A percentile compares a stretch with the other conserved stretches of the same genome.
These are phyloP conservation scores for Parathielavia hyrcaniae DNA, from an alignment of 495 filamentous ascomycete genomes.

Conservation along the genomic window DNA sequence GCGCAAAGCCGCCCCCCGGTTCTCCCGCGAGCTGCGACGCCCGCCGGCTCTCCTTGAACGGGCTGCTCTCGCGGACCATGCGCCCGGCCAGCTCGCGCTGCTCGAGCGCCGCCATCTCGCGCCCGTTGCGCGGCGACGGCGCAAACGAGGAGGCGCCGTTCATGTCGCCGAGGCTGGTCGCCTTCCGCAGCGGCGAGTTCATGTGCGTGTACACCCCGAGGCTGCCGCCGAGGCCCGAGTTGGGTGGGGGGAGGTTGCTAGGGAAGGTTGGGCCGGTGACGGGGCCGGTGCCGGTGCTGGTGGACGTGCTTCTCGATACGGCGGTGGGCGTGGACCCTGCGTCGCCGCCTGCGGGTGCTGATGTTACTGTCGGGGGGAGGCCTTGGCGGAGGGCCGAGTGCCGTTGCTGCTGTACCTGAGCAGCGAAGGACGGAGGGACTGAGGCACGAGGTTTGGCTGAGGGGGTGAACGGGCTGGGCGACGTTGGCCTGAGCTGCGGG, in stretches of 20 bases:
- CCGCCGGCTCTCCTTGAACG: constrained; percentile 24
- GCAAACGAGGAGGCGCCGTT: constrained; percentile 13
- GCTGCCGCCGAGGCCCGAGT: constrained; percentile 55
- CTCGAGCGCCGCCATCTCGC: constrained; percentile 50
- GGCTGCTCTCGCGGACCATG: constrained; percentile 28
- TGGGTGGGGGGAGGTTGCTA: constrained; percentile 7
- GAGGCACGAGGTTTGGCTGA: constrained; percentile 18
- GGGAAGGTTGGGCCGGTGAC: constrained; percentile 8
- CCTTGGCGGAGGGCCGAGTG: constrained; percentile 19
- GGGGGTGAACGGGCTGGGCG: constrained; percentile 31
- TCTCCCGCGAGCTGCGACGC: background rate
- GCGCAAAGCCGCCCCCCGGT: constrained; percentile 9
- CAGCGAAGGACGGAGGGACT: constrained; percentile 3
- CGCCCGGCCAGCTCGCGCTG: constrained; percentile 34
- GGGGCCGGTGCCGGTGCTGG: constrained; percentile 6
- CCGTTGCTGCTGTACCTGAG: constrained; percentile 18
- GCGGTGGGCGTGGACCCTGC: background rate
- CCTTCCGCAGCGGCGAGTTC: constrained; percentile 73
- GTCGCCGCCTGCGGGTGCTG: background rate
- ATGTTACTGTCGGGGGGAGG: background rate
- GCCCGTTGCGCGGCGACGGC: constrained; percentile 44
- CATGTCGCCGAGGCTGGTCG: constrained; percentile 44
- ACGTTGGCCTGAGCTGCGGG: constrained; percentile 22
- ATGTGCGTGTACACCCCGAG: constrained; percentile 73
- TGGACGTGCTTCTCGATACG: constrained; percentile 5